These are phyloP conservation scores for Claviceps cyperi DNA, from an alignment of 2,329 filamentous ascomycete species.

Conservation along the genomic window DNA sequence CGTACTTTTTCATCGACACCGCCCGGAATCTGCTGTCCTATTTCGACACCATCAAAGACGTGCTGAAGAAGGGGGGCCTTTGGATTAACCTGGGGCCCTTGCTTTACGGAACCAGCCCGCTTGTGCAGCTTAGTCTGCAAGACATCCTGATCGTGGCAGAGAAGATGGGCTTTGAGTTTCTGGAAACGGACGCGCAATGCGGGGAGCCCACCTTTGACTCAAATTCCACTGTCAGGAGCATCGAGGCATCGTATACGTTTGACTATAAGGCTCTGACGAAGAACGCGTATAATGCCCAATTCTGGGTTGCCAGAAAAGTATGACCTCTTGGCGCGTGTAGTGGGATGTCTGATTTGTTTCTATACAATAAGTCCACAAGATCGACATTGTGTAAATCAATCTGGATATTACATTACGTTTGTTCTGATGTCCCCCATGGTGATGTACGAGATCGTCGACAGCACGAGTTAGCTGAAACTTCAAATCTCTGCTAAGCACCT, in stretches of 20 bases:
- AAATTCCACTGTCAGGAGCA: slow-evolving; percentile 26
- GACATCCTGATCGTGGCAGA: slow-evolving; percentile 35
- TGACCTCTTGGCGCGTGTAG: neutral
- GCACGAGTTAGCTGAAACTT: too few relatives aligned
- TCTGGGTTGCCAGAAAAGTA: slow-evolving; percentile 30
- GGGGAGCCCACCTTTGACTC: slow-evolving; percentile 27
- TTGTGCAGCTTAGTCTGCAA: slow-evolving; percentile 39
- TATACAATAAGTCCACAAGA: too few relatives aligned
- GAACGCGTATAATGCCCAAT: slow-evolving; percentile 40
- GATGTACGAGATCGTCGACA: too few relatives aligned
- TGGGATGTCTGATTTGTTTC: neutral
- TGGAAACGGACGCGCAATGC: slow-evolving; percentile 25
- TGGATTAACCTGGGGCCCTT: slow-evolving; percentile 45
- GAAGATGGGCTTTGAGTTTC: slow-evolving; percentile 35
- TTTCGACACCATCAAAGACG: slow-evolving; percentile 34
- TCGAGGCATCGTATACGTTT: slow-evolving; percentile 37
- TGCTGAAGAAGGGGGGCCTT: slow-evolving; percentile 31
- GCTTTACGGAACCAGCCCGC: slow-evolving; percentile 38
- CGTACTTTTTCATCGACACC: slow-evolving; percentile 48
- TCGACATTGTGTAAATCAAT: too few relatives aligned
- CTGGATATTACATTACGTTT: too few relatives aligned
- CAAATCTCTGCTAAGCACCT: too few relatives aligned
- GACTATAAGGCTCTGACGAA: slow-evolving; percentile 33
- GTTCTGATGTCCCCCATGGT: too few relatives aligned
- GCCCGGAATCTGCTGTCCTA: slow-evolving; percentile 41